Evolutionary conservation across 2,329 filamentous ascomycete genomes (phyloP), one percentile per base, ranked within the genome.

Genomic region (Hortaea sp.): DNA sequence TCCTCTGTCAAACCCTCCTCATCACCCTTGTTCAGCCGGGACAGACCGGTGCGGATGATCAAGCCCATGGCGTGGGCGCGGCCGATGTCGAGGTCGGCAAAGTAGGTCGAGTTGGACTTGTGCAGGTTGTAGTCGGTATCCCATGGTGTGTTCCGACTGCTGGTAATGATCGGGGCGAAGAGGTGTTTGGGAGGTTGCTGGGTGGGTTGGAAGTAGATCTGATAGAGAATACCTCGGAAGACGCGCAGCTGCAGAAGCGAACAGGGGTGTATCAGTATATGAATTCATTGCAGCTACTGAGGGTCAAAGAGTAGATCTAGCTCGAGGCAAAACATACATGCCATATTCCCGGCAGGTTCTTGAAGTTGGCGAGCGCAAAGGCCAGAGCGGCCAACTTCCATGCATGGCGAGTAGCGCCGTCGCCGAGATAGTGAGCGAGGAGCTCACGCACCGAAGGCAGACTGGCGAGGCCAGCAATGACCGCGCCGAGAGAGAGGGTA

Each of bases 61-160:
- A 65, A 66, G 6, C 81, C 83, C 44, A 94, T 79, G 6, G 92
- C 78, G 53, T 94, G 85, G 0, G 85, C 85, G 47, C 92, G 84
- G 35, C 84, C 80, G 49, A 90, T 77, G 66, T 94, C 88, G 54
- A 94, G 79, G 66, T 94, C 88, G 54, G 81, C 73, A 63, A 94
- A 94, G 71, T 94, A 94, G 29, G 88, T 94, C 56, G 78, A 80
- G 69, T 88, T 87, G 51, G 81, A 82, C 64, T 89, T 88, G 74
- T 90, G 85, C 39, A 88, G 61, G 69, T 92, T 90, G 70, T 88
- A 88, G 69, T 95, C 89, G 58, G 82, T 87, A 67, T 94, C 88
- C 55, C 85, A 75, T 45, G 85, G 68, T 1, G 85, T 78, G 10
- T 83, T 78, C 59, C 81, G 78, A 5, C 82, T 79, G 35, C 73